Conservation (phyloP, 2,329 filamentous ascomycete species). For the Monilinia polystroma region DNA sequence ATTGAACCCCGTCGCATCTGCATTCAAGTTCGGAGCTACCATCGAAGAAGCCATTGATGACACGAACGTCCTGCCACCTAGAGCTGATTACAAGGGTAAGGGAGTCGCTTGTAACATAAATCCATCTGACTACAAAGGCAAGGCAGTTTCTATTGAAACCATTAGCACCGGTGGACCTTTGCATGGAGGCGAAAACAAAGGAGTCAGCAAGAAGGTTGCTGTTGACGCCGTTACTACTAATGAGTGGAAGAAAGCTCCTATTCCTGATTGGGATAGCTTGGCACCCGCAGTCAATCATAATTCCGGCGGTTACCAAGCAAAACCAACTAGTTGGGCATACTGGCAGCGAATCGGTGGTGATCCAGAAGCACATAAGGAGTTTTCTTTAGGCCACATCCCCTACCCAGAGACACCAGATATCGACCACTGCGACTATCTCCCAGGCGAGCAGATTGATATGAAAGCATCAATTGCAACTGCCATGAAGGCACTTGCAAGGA, state of each 20-base stretch:
- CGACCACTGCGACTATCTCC: conserved; percentile 17
- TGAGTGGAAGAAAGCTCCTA: conserved; percentile 15
- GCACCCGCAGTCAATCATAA: conserved; percentile 15
- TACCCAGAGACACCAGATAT: conserved; percentile 17
- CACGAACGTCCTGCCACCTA: background rate
- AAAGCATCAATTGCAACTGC: background rate
- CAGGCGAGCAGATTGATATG: conserved; percentile 8
- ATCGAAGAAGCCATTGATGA: conserved; percentile 5
- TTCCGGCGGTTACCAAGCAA: conserved; percentile 14
- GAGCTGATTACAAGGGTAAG: background rate
- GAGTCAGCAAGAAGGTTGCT: background rate
- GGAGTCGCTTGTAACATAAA: background rate
- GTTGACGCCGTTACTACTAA: background rate
- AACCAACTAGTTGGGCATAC: conserved; percentile 18
- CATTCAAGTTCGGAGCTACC: conserved; percentile 10
- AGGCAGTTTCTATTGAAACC: background rate
- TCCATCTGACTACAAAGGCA: background rate
- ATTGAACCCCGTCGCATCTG: conserved; percentile 3
- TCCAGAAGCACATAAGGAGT: conserved; percentile 16
- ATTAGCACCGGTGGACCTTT: background rate
- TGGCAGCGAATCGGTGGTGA: conserved; percentile 24
- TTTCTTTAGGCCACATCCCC: conserved; percentile 21
- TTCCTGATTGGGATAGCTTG: conserved; percentile 15
- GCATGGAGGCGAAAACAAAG: background rate
- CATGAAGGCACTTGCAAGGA: conserved; percentile 1